Evolutionary conservation across 257 asterid species (phyloP).

Genomic region (Fraxinus pennsylvanica): DNA sequence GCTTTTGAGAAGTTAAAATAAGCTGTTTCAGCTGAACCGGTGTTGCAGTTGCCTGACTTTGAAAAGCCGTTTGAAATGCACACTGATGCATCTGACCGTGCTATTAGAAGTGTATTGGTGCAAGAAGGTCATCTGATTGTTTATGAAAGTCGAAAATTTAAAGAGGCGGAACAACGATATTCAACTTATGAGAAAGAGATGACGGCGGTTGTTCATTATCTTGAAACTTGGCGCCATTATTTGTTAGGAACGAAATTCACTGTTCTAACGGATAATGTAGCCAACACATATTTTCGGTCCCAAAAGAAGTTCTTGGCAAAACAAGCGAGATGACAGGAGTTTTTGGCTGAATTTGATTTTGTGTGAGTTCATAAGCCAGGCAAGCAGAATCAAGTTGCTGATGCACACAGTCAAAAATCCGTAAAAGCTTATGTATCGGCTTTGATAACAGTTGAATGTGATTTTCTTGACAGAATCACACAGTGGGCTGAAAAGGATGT

Average conservation of each 20-base stretch:
- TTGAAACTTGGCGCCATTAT: neutral
- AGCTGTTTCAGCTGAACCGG: no score
- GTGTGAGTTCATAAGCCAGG: neutral
- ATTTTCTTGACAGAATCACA: no score
- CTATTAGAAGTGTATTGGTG: neutral
- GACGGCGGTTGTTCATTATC: neutral
- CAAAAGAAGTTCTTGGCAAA: no score
- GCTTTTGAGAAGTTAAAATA: neutral
- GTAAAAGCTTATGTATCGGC: no score
- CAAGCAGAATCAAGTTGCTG: neutral
- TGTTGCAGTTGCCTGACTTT: neutral
- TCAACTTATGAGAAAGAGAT: neutral
- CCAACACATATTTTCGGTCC: no score
- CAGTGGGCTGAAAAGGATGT: no score
- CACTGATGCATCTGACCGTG: neutral
- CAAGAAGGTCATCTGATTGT: neutral
- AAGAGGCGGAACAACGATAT: no score
- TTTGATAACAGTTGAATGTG: no score
- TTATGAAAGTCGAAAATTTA: neutral
- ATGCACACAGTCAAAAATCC: no score
- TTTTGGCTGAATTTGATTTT: neutral
- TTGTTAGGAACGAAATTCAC: neutral
- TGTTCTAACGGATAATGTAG: no score
- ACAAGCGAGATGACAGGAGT: neutral
- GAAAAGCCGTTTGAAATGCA: neutral